These are phyloP conservation scores for Plasmodium yoelii DNA, from an alignment of 169 alveolate species.

Conservation along the genomic window DNA sequence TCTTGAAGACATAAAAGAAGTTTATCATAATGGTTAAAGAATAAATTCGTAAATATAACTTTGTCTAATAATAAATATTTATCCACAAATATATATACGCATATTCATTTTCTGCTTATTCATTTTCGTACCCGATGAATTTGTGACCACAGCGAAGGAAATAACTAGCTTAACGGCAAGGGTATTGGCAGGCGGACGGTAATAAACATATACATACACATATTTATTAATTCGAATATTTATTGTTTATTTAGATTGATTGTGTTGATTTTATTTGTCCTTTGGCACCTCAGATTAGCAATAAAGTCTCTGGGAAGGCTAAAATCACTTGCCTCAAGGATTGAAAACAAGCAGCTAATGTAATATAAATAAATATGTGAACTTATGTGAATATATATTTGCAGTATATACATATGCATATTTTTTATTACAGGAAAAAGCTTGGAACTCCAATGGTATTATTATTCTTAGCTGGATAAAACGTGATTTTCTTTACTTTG, in stretches of 20 bases:
- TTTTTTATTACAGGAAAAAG: slow-evolving; percentile 41
- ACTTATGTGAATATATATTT: neutral
- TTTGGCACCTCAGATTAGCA: slow-evolving; percentile 31
- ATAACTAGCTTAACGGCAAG: slow-evolving; percentile 71
- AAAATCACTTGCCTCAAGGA: slow-evolving; percentile 54
- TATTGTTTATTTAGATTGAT: neutral
- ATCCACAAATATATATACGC: neutral
- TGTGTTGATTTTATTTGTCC: neutral
- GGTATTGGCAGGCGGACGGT: slow-evolving; percentile 75
- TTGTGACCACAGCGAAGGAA: slow-evolving; percentile 35
- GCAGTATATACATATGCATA: neutral
- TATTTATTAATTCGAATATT: neutral
- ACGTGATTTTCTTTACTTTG: neutral
- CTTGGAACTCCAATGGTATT: slow-evolving; percentile 74
- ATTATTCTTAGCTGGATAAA: slow-evolving; percentile 1
- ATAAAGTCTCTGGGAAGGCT: slow-evolving; percentile 62
- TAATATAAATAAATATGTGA: slow-evolving; percentile 16
- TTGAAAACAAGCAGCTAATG: slow-evolving; percentile 74
- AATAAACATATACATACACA: neutral
- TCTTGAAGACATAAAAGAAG: slow-evolving; percentile 68
- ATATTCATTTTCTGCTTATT: slow-evolving; percentile 7
- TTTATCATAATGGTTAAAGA: slow-evolving; percentile 60
- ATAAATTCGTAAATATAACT: neutral
- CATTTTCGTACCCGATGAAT: neutral
- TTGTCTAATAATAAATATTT: neutral